phyloP scores from a whole-genome alignment of 2,329 filamentous ascomycete genomes.

The Cordyceps cateniannulata region DNA sequence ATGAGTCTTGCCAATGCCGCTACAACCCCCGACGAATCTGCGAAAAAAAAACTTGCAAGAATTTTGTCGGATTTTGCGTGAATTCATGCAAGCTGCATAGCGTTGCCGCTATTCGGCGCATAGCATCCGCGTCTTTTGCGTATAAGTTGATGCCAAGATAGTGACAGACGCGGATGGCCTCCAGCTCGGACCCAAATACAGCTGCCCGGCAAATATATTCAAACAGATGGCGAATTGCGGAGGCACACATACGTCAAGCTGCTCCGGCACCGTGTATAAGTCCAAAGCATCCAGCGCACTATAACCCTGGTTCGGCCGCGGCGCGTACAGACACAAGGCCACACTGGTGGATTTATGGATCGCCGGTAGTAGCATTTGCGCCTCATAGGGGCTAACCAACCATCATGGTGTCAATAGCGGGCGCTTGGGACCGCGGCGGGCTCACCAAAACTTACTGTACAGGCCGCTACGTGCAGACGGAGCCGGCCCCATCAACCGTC shows the following conservation, averaged over 20 bases:
- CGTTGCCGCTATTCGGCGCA: neutral
- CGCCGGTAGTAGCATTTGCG: constrained; percentile 37
- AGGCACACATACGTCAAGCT: neutral
- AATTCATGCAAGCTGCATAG: constrained; percentile 16
- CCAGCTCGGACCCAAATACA: constrained; percentile 51
- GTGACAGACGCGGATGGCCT: constrained; percentile 48
- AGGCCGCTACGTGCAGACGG: neutral
- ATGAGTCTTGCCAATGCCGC: constrained; percentile 22
- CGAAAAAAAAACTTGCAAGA: constrained; percentile 31
- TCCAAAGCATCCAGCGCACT: neutral
- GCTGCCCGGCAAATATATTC: constrained; percentile 61
- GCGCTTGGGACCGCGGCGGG: neutral
- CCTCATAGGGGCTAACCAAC: constrained; percentile 57
- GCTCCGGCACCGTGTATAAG: neutral
- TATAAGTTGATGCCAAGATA: constrained; percentile 40
- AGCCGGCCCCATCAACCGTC: neutral
- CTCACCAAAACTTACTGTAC: neutral
- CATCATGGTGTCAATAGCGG: constrained; percentile 28
- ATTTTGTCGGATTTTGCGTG: constrained; percentile 27
- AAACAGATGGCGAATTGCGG: constrained; percentile 26
- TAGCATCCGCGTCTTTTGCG: neutral
- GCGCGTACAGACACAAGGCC: constrained; percentile 40
- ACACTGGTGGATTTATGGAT: constrained; percentile 30
- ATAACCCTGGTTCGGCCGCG: neutral
- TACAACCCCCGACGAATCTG: constrained; percentile 31